Conservation (phyloP, 345 rosid species). For the Crucihimalaya himalaica region DNA sequence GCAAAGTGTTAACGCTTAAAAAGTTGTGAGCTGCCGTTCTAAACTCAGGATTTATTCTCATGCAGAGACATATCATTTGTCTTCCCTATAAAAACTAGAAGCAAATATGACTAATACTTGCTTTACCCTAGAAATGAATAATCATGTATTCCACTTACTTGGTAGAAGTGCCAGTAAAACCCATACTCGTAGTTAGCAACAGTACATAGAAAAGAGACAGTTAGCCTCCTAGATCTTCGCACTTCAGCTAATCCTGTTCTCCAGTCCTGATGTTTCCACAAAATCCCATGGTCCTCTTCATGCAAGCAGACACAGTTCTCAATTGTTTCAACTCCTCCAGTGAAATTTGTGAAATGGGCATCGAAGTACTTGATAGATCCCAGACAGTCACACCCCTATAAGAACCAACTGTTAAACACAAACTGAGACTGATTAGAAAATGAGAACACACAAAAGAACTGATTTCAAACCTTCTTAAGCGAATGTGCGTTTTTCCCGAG, state of each 20-base stretch:
- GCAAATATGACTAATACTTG: conserved; percentile 12
- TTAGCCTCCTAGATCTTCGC: conserved; percentile 81
- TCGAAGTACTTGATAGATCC: conserved; percentile 87
- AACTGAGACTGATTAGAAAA: conserved; percentile 9
- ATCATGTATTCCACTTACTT: conserved; percentile 53
- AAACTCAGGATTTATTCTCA: conserved; percentile 2
- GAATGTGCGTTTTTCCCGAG: conserved; percentile 95
- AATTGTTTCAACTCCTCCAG: conserved; percentile 89
- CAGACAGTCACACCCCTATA: conserved; percentile 88
- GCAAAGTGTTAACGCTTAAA: conserved; percentile 7
- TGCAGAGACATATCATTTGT: not conserved
- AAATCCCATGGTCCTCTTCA: conserved; percentile 89
- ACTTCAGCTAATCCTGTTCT: conserved; percentile 96
- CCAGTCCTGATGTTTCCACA: conserved; percentile 99
- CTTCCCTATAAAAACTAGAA: not conserved
- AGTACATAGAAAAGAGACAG: conserved; percentile 81
- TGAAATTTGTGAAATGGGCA: conserved; percentile 86
- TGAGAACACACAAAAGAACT: conserved; percentile 16
- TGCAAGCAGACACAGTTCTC: conserved; percentile 92
- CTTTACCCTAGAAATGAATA: conserved; percentile 14
- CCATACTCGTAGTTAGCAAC: conserved; percentile 95
- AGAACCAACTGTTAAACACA: conserved; percentile 15
- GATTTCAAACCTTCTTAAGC: conserved; percentile 70
- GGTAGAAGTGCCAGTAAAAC: conserved; percentile 93
- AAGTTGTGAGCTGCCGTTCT: conserved; percentile 5